Base-by-base conservation (phyloP, 2,329 filamentous ascomycete species). In the Epichloe baconii region DNA sequence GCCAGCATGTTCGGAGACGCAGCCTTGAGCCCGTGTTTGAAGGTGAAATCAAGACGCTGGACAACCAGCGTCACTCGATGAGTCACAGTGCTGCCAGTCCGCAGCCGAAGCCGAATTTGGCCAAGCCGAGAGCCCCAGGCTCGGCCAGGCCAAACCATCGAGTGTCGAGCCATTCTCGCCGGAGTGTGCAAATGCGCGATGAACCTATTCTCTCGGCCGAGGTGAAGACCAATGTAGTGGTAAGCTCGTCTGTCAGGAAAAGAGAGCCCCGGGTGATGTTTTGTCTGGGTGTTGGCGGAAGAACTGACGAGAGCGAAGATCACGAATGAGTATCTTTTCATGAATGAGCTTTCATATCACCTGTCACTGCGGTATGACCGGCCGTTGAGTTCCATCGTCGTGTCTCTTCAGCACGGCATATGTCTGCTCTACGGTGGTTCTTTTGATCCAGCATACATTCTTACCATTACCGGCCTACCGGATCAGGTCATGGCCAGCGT, bases 391-490 rank as follows among this genome's bases (percentile, higher is more conserved):
- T 85, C 82, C 8, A 82, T 95, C 52, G 79, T 86, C 62, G 79
- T 94, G 45, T 83, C 80, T 2, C 70, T 95, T n/a, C 78, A 85
- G 42, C 86, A 93, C 61, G 82, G 84, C 26, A 77, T 79, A 14
- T 86, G 84, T 61, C 78, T 95, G 58, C 72, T 88, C 51, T 83
- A 91, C 54, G 85, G 80, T 2, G 85, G 83, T 37, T 82, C 80
- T 5, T 85, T 87, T 56, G 84, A 89, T 48, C 85, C 87, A 3
- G 86, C 87, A 19, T 96, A 95, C 62, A 77, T 83, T 53, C 72
- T 95, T 61, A 84, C 80, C 36, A 78, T 95, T 53, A 83, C 78
- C 37, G 82, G 87, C 0, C 72, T 93, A 10, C 75, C 85, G 1
- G 74, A 74, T 11, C 77, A 87, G 56, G 70, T 93, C 2, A 82